phyloP scores from a whole-genome alignment of 495 filamentous ascomycete species.

The Annulohypoxylon maeteangense region DNA sequence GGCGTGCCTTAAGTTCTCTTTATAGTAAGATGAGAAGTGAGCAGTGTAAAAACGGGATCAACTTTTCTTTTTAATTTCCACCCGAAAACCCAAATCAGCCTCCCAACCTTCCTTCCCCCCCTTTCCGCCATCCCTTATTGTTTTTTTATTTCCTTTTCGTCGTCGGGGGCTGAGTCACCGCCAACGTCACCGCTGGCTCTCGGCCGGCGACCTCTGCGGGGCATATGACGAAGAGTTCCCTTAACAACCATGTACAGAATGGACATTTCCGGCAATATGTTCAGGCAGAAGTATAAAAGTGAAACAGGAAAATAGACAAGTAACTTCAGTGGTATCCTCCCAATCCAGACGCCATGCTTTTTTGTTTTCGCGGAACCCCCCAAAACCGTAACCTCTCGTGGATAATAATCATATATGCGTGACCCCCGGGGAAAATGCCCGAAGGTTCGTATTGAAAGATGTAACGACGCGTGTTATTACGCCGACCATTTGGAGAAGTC shows the following conservation, averaged over 20 bases:
- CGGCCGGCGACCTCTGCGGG: not conserved
- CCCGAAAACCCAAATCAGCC: not conserved
- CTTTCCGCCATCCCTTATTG: slow-evolving; percentile 8
- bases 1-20: slow-evolving; percentile 32
- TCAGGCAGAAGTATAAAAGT: slow-evolving; percentile 14
- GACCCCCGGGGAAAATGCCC: slow-evolving; percentile 12
- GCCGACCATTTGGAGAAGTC: slow-evolving; percentile 70
- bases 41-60: not conserved
- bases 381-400: slow-evolving; percentile 39
- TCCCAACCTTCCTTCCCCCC: not conserved
- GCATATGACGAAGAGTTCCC: not conserved
- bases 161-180: not conserved
- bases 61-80: slow-evolving; percentile 4
- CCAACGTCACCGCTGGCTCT: slow-evolving; percentile 8
- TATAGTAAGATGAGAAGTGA: slow-evolving; percentile 23
- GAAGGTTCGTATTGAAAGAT: not conserved
- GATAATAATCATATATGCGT: slow-evolving; percentile 34
- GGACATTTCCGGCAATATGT: slow-evolving; percentile 18
- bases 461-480: not conserved
- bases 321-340: slow-evolving; percentile 49
- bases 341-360: slow-evolving; percentile 47
- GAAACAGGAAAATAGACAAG: slow-evolving; percentile 17
- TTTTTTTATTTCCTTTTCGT: slow-evolving; percentile 12
- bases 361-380: slow-evolving; percentile 24
- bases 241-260: slow-evolving; percentile 25